phyloP scores from a whole-genome alignment of 495 filamentous ascomycete species.

The Neurospora sp. region DNA sequence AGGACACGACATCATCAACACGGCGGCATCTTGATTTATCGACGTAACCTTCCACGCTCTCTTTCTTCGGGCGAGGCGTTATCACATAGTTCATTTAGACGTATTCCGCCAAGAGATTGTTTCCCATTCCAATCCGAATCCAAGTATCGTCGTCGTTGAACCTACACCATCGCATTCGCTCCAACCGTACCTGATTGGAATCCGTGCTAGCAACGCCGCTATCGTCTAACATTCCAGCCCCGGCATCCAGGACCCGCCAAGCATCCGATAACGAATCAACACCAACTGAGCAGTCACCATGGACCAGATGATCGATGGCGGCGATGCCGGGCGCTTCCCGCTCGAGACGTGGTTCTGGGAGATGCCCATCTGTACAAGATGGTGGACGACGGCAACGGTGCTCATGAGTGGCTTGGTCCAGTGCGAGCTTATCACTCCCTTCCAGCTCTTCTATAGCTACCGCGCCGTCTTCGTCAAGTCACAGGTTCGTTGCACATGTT shows the following conservation, averaged over 20 bases:
- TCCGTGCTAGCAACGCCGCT: neutral
- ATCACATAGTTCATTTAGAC: neutral
- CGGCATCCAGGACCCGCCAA: neutral
- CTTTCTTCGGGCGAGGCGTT: neutral
- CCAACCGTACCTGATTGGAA: neutral
- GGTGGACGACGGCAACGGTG: conserved; percentile 92
- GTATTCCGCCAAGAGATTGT: neutral
- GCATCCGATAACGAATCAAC: neutral
- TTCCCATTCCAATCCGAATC: neutral
- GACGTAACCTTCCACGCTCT: neutral
- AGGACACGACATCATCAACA: neutral
- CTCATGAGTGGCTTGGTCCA: conserved; percentile 84
- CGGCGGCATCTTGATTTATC: neutral
- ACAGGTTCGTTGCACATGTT: conserved; percentile 46
- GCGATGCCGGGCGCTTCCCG: conserved; percentile 62
- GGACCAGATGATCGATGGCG: conserved; percentile 51
- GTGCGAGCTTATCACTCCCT: conserved; percentile 80
- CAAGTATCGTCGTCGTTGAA: neutral
- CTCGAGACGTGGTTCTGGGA: conserved; percentile 97
- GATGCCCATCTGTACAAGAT: conserved; percentile 89
- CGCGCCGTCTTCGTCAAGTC: conserved; percentile 80
- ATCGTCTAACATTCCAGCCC: neutral
- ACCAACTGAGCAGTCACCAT: conserved; percentile 28
- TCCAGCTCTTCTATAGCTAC: conserved; percentile 95
- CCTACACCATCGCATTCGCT: neutral